Conservation (phyloP, 2,329 filamentous ascomycete genomes). For the Fonsecaea pedrosoi region DNA sequence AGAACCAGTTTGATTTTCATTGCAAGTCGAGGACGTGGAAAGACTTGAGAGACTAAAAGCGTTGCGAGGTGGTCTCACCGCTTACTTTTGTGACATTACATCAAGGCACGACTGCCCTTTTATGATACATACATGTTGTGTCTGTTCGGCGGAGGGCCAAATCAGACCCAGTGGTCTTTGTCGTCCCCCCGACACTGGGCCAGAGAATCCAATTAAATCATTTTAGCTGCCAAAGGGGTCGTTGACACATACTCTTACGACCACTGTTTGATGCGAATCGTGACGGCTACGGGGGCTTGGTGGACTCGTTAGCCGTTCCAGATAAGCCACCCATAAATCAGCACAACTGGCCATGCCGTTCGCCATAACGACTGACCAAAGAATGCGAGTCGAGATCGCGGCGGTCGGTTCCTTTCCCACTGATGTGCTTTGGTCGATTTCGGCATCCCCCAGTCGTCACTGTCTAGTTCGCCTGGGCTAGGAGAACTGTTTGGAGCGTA, state of each 20-base stretch:
- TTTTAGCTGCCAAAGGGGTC: not conserved
- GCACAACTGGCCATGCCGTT: conserved; percentile 67
- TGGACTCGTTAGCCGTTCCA: conserved; percentile 45
- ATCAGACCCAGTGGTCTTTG: not conserved
- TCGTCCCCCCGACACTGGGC: not conserved
- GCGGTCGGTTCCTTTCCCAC: conserved; percentile 46
- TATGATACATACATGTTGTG: not conserved
- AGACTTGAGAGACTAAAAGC: conserved; percentile 3
- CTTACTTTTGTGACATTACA: not conserved
- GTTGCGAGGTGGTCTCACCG: not conserved
- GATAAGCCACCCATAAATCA: conserved; percentile 72
- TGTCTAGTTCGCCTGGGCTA: conserved; percentile 14
- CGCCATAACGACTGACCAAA: conserved; percentile 66
- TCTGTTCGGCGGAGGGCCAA: not conserved
- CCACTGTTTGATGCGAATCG: not conserved
- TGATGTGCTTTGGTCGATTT: conserved; percentile 2
- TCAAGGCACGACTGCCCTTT: not conserved
- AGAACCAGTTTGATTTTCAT: not conserved
- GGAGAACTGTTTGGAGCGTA: conserved; percentile 36
- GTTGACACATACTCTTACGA: not conserved
- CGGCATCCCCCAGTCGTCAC: conserved; percentile 37
- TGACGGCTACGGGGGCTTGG: not conserved
- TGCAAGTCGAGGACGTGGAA: not conserved
- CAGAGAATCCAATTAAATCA: not conserved
- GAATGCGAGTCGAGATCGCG: conserved; percentile 63